Evolutionary conservation across 2,329 filamentous ascomycete species (phyloP), one percentile per base, ranked within the genome.

Genomic region (Pseudopithomyces maydicus): DNA sequence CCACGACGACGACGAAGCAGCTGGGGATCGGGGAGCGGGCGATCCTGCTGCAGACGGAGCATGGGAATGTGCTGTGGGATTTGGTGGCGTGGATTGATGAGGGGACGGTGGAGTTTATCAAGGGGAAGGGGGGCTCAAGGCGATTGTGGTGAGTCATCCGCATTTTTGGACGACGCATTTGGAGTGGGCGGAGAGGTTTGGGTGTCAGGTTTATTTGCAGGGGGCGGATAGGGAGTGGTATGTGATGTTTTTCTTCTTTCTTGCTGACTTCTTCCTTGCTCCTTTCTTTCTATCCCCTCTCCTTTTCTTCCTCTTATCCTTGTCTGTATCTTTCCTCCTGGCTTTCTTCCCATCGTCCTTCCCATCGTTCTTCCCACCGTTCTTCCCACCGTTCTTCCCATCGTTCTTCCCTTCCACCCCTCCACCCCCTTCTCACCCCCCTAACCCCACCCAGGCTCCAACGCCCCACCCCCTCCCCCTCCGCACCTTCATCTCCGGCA

Each of bases 101-200:
- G 1, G 81, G 81, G 3, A 93, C 90, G 0, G 74, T 90, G 0
- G 69, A 76, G 0, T 79, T 77, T 49, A 85, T 94, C 65, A 80
- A 83, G 6, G 71, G 69, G 79, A 87, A 6, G 90, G 90, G 42
- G 90, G 89, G 0, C 69, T 96, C 12, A 78, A 79, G 33, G 90
- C 88, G 0, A 92, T 95, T 44, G 86, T 82, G 0, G 91, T 93
- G 60, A 88, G 84, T 11, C 90, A 96, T 75, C 91, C 91, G 51
- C 91, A 96, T 72, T 96, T 90, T 76, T 95, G 91, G 76, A 87
- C 87, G 14, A 90, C 90, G 3, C 88, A 92, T 72, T 74, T 90
- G 0, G 85, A 89, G 63, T 96, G 91, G 91, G 88, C 89, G 0
- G 71, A 79, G 43, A 81, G 82, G 0, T 94, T 95, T 64, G 29